phyloP scores from a whole-genome alignment of 140 eudicot species.

The Flaveria floridana region DNA sequence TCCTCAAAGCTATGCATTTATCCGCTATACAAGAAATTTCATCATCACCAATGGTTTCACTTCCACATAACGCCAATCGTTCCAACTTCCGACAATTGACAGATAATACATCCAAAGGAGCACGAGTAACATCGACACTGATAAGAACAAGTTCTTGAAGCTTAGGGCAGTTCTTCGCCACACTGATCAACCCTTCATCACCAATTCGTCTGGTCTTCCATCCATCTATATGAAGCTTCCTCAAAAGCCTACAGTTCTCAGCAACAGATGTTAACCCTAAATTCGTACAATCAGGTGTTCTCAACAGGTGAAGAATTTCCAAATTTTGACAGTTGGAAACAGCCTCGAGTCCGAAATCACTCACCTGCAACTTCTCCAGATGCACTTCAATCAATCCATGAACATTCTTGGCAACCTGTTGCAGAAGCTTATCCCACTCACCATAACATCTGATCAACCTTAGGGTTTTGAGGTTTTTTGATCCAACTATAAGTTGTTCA shows the following conservation, averaged over 20 bases:
- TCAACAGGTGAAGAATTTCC: slow-evolving; percentile 53
- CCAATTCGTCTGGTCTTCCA: slow-evolving; percentile 62
- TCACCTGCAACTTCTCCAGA: slow-evolving; percentile 58
- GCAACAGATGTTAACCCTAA: slow-evolving; percentile 48
- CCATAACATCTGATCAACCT: slow-evolving; percentile 61
- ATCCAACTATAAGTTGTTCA: slow-evolving; percentile 51
- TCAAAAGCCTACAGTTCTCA: slow-evolving; percentile 51
- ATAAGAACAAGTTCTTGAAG: slow-evolving; percentile 69
- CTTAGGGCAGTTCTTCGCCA: slow-evolving; percentile 50
- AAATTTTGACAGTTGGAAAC: slow-evolving; percentile 43
- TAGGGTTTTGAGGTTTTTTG: slow-evolving; percentile 46
- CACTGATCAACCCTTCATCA: slow-evolving; percentile 54
- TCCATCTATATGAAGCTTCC: slow-evolving; percentile 71
- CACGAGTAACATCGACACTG: slow-evolving; percentile 50
- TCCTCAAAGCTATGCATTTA: slow-evolving; percentile 58
- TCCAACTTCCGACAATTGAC: slow-evolving; percentile 51
- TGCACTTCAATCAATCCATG: slow-evolving; percentile 50
- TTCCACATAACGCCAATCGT: slow-evolving; percentile 58
- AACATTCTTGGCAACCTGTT: slow-evolving; percentile 34
- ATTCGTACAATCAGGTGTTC: slow-evolving; percentile 60
- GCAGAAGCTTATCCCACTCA: slow-evolving; percentile 63
- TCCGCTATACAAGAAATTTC: slow-evolving; percentile 67
- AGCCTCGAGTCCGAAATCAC: slow-evolving; percentile 48
- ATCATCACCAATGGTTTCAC: slow-evolving; percentile 63
- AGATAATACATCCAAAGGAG: slow-evolving; percentile 48